phyloP scores from a whole-genome alignment of 768 basidiomycete genomes.

The Lepiota venenata region DNA sequence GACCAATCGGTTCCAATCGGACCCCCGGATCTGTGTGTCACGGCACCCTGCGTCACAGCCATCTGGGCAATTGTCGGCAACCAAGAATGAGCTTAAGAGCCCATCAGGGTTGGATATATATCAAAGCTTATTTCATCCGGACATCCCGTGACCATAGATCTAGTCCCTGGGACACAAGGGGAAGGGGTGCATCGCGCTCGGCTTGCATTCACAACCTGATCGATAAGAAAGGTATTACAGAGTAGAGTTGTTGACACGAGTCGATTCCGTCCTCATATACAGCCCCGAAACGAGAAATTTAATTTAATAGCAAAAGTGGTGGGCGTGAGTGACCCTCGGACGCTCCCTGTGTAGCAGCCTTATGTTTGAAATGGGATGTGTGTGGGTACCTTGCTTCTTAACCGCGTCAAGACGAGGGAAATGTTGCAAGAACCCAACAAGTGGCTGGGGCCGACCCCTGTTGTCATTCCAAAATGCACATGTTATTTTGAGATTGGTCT shows the following conservation, averaged over 20 bases:
- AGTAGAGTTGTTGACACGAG: too few relatives aligned
- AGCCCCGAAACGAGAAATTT: background rate
- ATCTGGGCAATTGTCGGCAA: slow-evolving; percentile 12
- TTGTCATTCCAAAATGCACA: slow-evolving; percentile 4
- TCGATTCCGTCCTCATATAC: too few relatives aligned
- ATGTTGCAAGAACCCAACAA: too few relatives aligned
- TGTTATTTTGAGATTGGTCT: slow-evolving; percentile 4
- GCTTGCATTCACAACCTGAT: too few relatives aligned
- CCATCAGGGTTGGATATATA: background rate
- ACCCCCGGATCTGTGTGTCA: background rate
- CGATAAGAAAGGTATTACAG: too few relatives aligned
- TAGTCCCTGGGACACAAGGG: too few relatives aligned
- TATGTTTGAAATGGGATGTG: background rate
- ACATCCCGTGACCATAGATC: slow-evolving; percentile 4
- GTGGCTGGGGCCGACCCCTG: background rate
- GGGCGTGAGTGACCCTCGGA: background rate
- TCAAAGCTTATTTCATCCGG: slow-evolving; percentile 12
- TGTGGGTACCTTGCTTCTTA: slow-evolving; percentile 6
- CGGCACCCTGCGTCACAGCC: slow-evolving; percentile 6
- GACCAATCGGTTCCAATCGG: background rate
- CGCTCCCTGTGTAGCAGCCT: slow-evolving; percentile 1
- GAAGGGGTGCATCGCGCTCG: too few relatives aligned
- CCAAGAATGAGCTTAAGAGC: slow-evolving; percentile 8
- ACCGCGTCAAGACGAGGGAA: slow-evolving; percentile 2
- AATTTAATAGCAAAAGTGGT: background rate